phyloP scores from a whole-genome alignment of 306 rosid genomes.

The Cicer judaicum region DNA sequence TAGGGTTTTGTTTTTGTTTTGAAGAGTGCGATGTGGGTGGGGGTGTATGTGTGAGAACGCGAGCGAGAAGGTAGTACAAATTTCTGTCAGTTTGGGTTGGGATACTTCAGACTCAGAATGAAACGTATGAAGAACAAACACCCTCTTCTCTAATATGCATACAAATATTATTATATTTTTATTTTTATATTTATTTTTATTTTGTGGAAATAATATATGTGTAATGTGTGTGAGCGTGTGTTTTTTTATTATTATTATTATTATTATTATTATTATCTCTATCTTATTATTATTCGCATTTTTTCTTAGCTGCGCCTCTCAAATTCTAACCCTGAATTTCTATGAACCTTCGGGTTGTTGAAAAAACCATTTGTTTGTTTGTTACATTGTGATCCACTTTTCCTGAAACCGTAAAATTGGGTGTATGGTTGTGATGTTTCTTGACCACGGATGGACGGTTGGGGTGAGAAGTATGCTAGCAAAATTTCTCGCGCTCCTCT shows the following conservation, averaged over 20 bases:
- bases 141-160: constrained; percentile 40
- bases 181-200: neutral
- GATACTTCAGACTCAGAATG: constrained; percentile 51
- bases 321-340: constrained; percentile 25
- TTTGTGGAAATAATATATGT: neutral
- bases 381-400: constrained; percentile 8
- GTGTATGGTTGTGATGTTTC: neutral
- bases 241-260: neutral
- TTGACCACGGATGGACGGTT: neutral
- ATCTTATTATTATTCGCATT: neutral
- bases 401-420: neutral
- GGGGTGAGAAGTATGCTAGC: constrained; percentile 9
- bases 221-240: neutral
- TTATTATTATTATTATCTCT: neutral
- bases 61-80: constrained; percentile 45
- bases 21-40: constrained; percentile 40
- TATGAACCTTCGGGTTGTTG: constrained; percentile 25
- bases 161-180: neutral
- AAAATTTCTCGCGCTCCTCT: neutral
- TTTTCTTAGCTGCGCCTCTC: constrained; percentile 24
- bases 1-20: constrained; percentile 65
- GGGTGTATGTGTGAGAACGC: constrained; percentile 32
- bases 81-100: constrained; percentile 56
- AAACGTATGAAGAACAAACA: constrained; percentile 75
- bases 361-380: neutral